Evolutionary conservation across 1,284 basidiomycete genomes (phyloP).

Genomic region (Boletellus deceptivus): DNA sequence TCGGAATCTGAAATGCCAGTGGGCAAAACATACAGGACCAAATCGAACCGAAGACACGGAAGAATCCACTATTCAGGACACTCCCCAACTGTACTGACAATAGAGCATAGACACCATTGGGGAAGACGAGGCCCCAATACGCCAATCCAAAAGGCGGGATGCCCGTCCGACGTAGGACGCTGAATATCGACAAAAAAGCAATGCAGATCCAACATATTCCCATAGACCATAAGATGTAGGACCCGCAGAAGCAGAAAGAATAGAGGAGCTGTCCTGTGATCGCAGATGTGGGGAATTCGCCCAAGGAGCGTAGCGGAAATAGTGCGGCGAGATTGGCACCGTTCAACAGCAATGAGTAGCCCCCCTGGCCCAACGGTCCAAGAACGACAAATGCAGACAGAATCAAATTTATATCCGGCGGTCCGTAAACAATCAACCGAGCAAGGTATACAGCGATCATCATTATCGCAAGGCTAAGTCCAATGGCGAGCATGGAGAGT

Average conservation of each 20-base stretch:
- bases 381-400: slow-evolving; percentile 49
- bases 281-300: slow-evolving; percentile 32
- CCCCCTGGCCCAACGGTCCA: slow-evolving; percentile 44
- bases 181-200: slow-evolving; percentile 36
- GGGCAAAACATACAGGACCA: slow-evolving; percentile 30
- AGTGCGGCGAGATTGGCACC: slow-evolving; percentile 43
- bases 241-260: slow-evolving; percentile 40
- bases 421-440: slow-evolving; percentile 41
- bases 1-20: not conserved
- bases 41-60: slow-evolving; percentile 41
- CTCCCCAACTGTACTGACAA: slow-evolving; percentile 45
- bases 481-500: slow-evolving; percentile 51
- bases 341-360: slow-evolving; percentile 54
- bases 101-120: slow-evolving; percentile 48
- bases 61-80: slow-evolving; percentile 46
- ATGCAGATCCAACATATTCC: slow-evolving; percentile 46
- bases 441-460: slow-evolving; percentile 45
- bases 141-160: slow-evolving; percentile 40
- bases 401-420: slow-evolving; percentile 42
- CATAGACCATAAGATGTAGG: slow-evolving; percentile 45
- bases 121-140: slow-evolving; percentile 53
- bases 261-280: slow-evolving; percentile 39
- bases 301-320: slow-evolving; percentile 37
- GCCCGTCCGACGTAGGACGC: slow-evolving; percentile 27
- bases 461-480: slow-evolving; percentile 49